Evolutionary conservation across 73 alveolate species (phyloP), one percentile per base, ranked within the genome.

Genomic region (Symbiodinium pilosum): DNA sequence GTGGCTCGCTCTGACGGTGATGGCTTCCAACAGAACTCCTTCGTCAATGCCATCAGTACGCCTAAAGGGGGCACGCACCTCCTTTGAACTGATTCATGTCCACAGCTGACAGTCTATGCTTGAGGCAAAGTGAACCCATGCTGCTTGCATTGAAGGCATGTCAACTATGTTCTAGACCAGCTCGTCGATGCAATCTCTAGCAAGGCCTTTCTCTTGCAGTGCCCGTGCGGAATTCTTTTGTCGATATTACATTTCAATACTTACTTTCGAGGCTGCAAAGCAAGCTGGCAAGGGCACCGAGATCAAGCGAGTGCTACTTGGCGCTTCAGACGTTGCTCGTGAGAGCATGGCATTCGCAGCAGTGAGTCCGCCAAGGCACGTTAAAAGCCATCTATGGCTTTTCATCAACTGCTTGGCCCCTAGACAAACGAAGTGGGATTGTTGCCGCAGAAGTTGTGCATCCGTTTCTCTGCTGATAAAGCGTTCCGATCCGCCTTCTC

Each of bases 31-130:
- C 99, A 99, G 99, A 99, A 99, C 39, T 99, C 99, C 39, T 99
- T 99, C 98, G 99, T 99, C 21, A 99, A 99, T 98, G 99, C 99
- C 18, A 99, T 99, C 51, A 99, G 99, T 99, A 99, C 99, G 24
- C 99, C 99, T 52, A 99, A 99, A 99, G 99, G 99, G 4, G 94
- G 94, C 6, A 87, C 94, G 94, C 75, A 16, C 32, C 36, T 21
- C 77, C 77, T 7, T 12, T 21, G 11, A 28, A 64, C 32, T 12
- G 77, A 26, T 21, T 32, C 32, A 26, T 64, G 39, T 2, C 21
- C 7, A 14, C 9, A 21, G 32, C 40, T 18, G 32, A 1, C 77
- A 64, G 38, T 7, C 77, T 64, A 24, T 64, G 41, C 38, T 64
- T 6, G 77, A 64, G 28, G 77, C 77, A 38, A n/a, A 30, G 18